These are phyloP conservation scores for Claviceps sp. DNA, from an alignment of 2,329 filamentous ascomycete species.

Conservation along the genomic window DNA sequence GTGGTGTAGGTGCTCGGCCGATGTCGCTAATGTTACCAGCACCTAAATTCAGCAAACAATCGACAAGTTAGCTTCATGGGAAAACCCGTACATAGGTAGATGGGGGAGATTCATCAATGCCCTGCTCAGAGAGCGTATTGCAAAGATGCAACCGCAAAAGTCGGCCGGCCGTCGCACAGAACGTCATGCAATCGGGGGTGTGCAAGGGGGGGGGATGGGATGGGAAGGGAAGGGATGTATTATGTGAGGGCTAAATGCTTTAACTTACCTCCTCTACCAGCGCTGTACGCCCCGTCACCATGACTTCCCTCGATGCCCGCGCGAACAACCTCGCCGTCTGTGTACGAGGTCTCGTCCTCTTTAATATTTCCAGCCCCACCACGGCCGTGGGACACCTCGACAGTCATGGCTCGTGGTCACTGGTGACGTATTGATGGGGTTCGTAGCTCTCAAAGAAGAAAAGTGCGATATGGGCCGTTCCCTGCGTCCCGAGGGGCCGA, in stretches of 20 bases:
- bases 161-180: too few species aligned
- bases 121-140: too few species aligned
- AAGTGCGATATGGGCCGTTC: not conserved
- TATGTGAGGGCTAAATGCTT: too few species aligned
- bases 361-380: conserved; percentile 50
- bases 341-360: conserved; percentile 43
- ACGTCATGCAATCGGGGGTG: too few species aligned
- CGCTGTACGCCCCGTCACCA: conserved; percentile 43
- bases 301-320: conserved; percentile 40
- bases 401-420: conserved; percentile 13
- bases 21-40: conserved; percentile 45
- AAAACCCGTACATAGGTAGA: not conserved
- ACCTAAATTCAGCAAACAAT: conserved; percentile 22
- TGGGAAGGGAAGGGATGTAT: too few species aligned
- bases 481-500: too few species aligned
- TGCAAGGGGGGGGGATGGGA: too few species aligned
- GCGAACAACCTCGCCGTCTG: conserved; percentile 49
- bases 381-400: conserved; percentile 46
- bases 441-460: not conserved
- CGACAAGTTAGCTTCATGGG: too few species aligned
- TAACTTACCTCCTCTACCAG: conserved; percentile 41
- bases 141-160: too few species aligned
- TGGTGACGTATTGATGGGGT: not conserved
- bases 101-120: not conserved
- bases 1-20: conserved; percentile 23